These are phyloP conservation scores for Calonectria crousiana DNA, from an alignment of 2,329 filamentous ascomycete species.

Conservation along the genomic window DNA sequence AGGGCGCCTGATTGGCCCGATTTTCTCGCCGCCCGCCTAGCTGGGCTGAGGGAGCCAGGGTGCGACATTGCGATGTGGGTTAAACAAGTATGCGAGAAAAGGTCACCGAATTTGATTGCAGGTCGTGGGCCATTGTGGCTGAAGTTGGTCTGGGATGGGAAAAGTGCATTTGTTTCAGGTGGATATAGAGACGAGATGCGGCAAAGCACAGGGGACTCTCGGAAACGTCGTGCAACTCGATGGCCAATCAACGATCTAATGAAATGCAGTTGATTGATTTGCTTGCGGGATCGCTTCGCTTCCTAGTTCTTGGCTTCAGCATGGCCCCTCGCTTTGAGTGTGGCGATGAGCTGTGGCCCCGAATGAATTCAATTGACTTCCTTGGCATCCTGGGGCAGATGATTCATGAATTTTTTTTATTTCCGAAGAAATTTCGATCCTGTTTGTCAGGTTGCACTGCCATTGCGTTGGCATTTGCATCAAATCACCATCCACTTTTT, in stretches of 20 bases:
- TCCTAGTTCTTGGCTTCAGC: not conserved
- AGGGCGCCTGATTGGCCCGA: not conserved
- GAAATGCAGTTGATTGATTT: not conserved
- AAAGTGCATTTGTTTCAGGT: constrained; percentile 6
- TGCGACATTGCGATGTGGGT: not conserved
- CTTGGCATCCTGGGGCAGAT: not conserved
- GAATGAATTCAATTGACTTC: not conserved
- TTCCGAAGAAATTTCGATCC: not conserved
- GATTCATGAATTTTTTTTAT: not conserved
- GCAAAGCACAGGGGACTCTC: not conserved
- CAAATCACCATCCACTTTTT: not conserved
- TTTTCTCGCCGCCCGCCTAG: not conserved
- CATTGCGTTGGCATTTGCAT: not conserved
- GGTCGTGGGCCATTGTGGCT: not conserved
- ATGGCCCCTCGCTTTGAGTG: not conserved
- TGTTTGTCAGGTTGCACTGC: not conserved
- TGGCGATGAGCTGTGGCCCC: not conserved
- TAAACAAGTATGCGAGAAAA: not conserved
- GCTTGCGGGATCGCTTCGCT: not conserved
- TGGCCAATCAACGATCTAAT: not conserved
- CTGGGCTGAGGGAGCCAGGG: not conserved
- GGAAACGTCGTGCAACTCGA: not conserved
- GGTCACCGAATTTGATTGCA: not conserved
- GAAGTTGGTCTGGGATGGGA: not conserved
- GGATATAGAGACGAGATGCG: not conserved